These are phyloP conservation scores for Agapanthus africanus DNA, from an alignment of 106 monocot genomes.

Conservation along the genomic window DNA sequence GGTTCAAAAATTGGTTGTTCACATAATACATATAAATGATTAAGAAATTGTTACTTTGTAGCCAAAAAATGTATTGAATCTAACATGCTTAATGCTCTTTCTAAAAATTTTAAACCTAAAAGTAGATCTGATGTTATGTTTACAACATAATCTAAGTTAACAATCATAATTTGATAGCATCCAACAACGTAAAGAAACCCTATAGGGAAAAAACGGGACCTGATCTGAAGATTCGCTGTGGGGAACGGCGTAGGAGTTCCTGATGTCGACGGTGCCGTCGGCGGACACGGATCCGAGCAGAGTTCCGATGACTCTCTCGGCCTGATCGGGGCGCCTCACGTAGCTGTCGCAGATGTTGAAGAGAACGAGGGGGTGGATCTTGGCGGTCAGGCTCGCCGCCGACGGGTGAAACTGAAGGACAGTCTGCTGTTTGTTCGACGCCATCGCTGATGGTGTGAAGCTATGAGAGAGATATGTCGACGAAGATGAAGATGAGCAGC, in stretches of 20 bases:
- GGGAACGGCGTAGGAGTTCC: slow-evolving; percentile 60
- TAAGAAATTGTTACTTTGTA: too few species aligned
- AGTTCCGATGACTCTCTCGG: slow-evolving; percentile 52
- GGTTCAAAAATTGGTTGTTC: too few species aligned
- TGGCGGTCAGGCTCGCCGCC: slow-evolving; percentile 26
- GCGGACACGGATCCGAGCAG: slow-evolving; percentile 41
- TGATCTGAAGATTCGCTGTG: slow-evolving; percentile 54
- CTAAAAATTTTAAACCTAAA: too few species aligned
- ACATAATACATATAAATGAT: too few species aligned
- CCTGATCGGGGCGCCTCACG: slow-evolving; percentile 50
- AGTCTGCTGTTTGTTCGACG: not conserved
- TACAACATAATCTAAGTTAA: too few species aligned
- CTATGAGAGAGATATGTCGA: not conserved
- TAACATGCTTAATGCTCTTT: too few species aligned
- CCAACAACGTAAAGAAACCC: too few species aligned
- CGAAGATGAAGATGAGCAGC: too few species aligned
- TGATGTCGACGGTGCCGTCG: slow-evolving; percentile 48
- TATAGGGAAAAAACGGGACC: slow-evolving; percentile 19
- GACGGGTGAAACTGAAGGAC: too few species aligned
- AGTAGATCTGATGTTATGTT: too few species aligned
- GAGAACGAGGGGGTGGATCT: slow-evolving; percentile 54
- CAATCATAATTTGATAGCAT: too few species aligned
- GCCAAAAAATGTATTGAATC: too few species aligned
- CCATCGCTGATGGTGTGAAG: not conserved
- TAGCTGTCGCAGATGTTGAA: slow-evolving; percentile 66